Evolutionary conservation across 148 eudicot genomes (phyloP).

Genomic region (Suaeda aralocaspica): DNA sequence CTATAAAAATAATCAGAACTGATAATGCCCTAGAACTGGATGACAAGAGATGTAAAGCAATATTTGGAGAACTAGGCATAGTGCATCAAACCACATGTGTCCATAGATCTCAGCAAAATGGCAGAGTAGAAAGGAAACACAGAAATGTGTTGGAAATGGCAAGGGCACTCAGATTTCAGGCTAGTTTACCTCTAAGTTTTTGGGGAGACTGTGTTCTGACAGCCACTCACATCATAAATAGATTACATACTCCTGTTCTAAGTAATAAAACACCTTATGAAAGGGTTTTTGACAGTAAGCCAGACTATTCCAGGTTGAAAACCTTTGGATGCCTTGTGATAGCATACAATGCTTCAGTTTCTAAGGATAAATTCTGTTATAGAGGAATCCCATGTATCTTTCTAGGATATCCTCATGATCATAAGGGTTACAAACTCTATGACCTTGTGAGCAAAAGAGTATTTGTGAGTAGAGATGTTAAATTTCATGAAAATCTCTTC

Average conservation of each 20-base stretch:
- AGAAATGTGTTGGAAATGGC: not conserved
- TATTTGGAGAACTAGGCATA: not conserved
- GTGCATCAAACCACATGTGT: not conserved
- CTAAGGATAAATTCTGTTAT: not conserved
- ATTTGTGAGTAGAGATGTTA: not conserved
- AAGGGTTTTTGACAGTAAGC: not conserved
- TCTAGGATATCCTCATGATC: not conserved
- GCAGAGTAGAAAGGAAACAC: not conserved
- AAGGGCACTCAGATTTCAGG: not conserved
- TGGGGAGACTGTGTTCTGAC: slow-evolving; percentile 1
- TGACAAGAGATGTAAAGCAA: not conserved
- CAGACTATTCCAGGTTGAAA: not conserved
- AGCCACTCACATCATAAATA: not conserved
- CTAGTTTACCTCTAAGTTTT: not conserved
- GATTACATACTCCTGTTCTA: not conserved
- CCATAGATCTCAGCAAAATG: not conserved
- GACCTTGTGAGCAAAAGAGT: not conserved
- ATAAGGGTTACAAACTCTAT: not conserved
- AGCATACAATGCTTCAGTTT: not conserved
- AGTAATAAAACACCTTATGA: not conserved
- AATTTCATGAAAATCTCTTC: not conserved
- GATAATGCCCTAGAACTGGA: slow-evolving; percentile 2
- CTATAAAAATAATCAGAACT: not conserved
- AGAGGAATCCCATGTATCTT: not conserved
- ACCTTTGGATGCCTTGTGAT: not conserved